Evolutionary conservation across 108 stramenopile genomes (phyloP), one percentile per base, ranked within the genome.

Genomic region (Discostella stelligeroides): DNA sequence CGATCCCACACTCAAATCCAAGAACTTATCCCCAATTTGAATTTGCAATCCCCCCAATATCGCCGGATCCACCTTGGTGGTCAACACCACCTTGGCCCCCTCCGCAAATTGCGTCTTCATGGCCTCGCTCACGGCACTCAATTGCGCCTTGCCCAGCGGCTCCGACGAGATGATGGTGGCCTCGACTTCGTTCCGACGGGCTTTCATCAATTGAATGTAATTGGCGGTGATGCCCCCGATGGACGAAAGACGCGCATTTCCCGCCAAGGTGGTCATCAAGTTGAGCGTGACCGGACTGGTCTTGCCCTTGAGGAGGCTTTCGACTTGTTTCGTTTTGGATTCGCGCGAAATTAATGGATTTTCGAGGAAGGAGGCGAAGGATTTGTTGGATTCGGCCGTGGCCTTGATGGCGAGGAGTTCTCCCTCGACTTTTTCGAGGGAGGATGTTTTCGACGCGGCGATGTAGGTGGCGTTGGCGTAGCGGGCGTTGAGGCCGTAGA

Each of bases 401-500:
- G 81, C 60, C 40, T 85, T 67, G 48, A 97, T 82, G 39, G 88
- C 93, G 20, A 83, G 75, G 20, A 97, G 75, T 78, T 98, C 97
- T 14, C 47, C 40, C 72, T 98, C 96, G 24, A 98, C 97, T 46
- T 84, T 69, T 28, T 92, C 87, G 45, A 96, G 89, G 38, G 55
- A n/a, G 18, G 82, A 74, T 1, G 80, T 73, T 80, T 97, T 96
- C 73, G 91, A 91, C 48, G 95, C 96, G 28, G 96, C 95, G 17
- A 86, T 64, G 88, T 96, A 98, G 29, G 95, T 90, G 63, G 97
- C 97, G 70, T 96, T 97, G 81, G 97, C 96, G 78, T 98, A 98
- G 20, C 97, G 91, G 49, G 97, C 96, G 62, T 84, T 85, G 53
- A 96, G 72, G 30, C 97, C 97, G 82, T 95, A 95, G 23, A 98